phyloP scores from a whole-genome alignment of 345 rosid genomes.

The Carallia brachiata region DNA sequence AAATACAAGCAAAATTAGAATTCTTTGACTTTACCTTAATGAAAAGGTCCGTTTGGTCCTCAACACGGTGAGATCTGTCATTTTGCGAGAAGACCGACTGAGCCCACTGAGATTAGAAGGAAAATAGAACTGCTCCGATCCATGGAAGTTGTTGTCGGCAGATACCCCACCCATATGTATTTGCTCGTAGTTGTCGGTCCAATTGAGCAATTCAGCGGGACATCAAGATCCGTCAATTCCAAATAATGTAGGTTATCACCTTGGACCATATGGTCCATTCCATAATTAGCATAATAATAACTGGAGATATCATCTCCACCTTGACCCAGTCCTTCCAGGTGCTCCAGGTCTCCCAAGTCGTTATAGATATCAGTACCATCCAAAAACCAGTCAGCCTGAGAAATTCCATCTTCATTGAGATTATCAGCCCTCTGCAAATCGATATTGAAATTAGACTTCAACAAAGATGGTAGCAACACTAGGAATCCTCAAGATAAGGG shows the following conservation, averaged over 20 bases:
- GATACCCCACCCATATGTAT: not conserved
- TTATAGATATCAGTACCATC: slow-evolving; percentile 17
- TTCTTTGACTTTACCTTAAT: not conserved
- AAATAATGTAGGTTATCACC: slow-evolving; percentile 6
- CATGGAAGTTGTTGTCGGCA: not conserved
- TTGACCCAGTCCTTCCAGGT: not conserved
- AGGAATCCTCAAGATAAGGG: not conserved
- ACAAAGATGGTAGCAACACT: not conserved
- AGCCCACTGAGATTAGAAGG: not conserved
- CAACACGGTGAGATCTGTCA: too few species aligned
- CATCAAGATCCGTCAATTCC: slow-evolving; percentile 34
- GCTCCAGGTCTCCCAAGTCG: slow-evolving; percentile 24
- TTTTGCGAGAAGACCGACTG: not conserved
- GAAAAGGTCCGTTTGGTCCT: too few species aligned
- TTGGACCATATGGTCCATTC: not conserved
- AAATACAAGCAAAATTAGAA: not conserved
- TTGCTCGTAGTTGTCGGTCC: not conserved
- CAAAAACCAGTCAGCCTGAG: not conserved
- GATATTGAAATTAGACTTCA: not conserved
- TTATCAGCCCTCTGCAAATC: slow-evolving; percentile 2
- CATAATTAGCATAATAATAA: not conserved
- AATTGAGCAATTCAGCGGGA: slow-evolving; percentile 17
- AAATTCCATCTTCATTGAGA: not conserved
- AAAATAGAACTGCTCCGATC: not conserved
- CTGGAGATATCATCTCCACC: not conserved